Base-by-base conservation (phyloP, 306 rosid species). In the Acacia acuminata region DNA sequence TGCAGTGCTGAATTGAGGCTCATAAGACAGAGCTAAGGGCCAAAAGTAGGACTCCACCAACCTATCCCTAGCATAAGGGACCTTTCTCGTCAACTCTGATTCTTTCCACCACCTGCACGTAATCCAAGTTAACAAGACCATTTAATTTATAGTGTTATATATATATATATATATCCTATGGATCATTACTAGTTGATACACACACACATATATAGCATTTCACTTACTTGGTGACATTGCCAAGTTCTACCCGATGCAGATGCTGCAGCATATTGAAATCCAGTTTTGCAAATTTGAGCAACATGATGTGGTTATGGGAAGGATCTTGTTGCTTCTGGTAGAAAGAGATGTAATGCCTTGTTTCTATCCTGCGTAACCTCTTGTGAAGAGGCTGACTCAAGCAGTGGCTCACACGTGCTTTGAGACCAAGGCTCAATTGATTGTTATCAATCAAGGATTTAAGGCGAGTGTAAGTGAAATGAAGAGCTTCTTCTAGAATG, bases 101-200 rank as follows among this genome's bases (percentile, higher is more conserved):
- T 80, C 79, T 3, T 80, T 80, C 85, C 87, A 83, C 88, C 87
- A 88, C 81, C 88, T 88, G 17, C 8, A 38, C 40, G 40, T 0
- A 47, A 38, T 2, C 34, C 42, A 64, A 25, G 14, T 64, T 10
- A 27, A 27, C 20, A 63, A 10, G 16, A 11, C 11, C n/a, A 2
- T 56, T 56, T 56, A 48, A 48, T 48, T 38, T 38, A 6, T 48
- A n/a, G 0, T 58, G 32, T n/a, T n/a, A 58, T 58, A 8, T 38
- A 27, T 27, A 27, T 27, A 27, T n/a, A 58, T 58, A 8, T 38
- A 38, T 38, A 38, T 38, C 40, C 10, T 5, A 53, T 2, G 9
- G 24, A 19, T 6, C 10, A 53, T 53, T 17, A 51, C 58, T 16
- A 51, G 8, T 51, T 51, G 5, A 51, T 13, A 51, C 7, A 50